Evolutionary conservation across 768 basidiomycete genomes (phyloP).

Genomic region (Rhizopogon vinicolor): DNA sequence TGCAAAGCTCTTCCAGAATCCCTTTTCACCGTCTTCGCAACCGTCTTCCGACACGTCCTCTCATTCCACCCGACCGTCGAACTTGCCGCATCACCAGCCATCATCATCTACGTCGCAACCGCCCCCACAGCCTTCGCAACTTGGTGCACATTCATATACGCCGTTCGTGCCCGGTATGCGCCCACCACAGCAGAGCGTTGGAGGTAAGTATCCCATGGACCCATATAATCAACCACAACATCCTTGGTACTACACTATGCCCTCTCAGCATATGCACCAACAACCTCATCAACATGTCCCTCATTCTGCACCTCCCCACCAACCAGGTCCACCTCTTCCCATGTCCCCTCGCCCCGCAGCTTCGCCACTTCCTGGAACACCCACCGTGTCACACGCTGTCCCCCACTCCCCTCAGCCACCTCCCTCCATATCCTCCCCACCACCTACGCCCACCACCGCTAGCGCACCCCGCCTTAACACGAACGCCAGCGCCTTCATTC

Average conservation of each 20-base stretch:
- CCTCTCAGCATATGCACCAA: slow-evolving; percentile 27
- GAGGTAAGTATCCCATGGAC: slow-evolving; percentile 39
- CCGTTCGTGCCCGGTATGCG: too few relatives aligned
- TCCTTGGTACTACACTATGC: slow-evolving; percentile 34
- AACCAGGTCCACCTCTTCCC: slow-evolving; percentile 41
- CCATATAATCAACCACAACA: slow-evolving; percentile 37
- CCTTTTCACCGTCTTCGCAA: slow-evolving; percentile 37
- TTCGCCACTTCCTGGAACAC: slow-evolving; percentile 55
- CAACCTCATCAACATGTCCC: slow-evolving; percentile 45
- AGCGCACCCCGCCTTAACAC: too few relatives aligned
- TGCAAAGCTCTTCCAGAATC: slow-evolving; percentile 36
- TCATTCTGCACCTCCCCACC: slow-evolving; percentile 27
- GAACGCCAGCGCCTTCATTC: too few relatives aligned
- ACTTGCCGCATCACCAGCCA: slow-evolving; percentile 45
- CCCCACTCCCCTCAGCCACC: slow-evolving; percentile 45
- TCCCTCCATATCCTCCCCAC: not conserved
- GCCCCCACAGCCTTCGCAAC: slow-evolving; percentile 32
- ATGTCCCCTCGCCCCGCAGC: slow-evolving; percentile 68
- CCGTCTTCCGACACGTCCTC: slow-evolving; percentile 52
- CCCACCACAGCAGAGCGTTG: too few relatives aligned
- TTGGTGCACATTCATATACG: too few relatives aligned
- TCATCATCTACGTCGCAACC: slow-evolving; percentile 33
- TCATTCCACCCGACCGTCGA: slow-evolving; percentile 50
- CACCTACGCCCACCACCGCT: too few relatives aligned
- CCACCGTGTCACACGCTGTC: slow-evolving; percentile 58